Conservation (phyloP, 768 basidiomycete genomes). For the Rhizopogon salebrosus region DNA sequence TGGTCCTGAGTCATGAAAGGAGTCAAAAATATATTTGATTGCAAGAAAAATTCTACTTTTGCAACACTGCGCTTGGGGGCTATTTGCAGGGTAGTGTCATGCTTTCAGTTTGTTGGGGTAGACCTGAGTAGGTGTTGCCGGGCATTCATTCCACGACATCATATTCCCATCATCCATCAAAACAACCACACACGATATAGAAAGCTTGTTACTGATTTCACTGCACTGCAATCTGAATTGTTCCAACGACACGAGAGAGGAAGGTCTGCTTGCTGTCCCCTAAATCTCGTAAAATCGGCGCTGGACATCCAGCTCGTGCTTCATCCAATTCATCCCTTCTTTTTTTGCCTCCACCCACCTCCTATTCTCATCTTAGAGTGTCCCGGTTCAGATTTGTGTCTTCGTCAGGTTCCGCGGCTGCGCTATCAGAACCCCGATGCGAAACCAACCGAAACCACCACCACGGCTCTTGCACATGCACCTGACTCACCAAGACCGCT, state of each 20-base stretch:
- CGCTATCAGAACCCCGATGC: too few relatives aligned
- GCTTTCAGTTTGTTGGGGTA: not conserved
- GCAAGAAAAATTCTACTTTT: not conserved
- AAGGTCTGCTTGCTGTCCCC: too few relatives aligned
- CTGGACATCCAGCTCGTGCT: too few relatives aligned
- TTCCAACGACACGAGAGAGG: not conserved
- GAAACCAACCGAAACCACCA: too few relatives aligned
- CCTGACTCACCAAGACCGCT: too few relatives aligned
- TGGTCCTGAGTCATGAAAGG: conserved; percentile 47
- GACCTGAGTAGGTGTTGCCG: not conserved
- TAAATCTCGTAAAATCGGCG: too few relatives aligned
- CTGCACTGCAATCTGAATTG: not conserved
- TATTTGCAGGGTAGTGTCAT: not conserved
- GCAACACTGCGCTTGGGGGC: not conserved
- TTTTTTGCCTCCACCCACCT: too few relatives aligned
- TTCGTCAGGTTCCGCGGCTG: too few relatives aligned
- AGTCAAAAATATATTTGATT: not conserved
- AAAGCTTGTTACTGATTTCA: not conserved
- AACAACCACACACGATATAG: not conserved
- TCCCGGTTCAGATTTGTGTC: too few relatives aligned
- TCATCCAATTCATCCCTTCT: too few relatives aligned
- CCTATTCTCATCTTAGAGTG: too few relatives aligned
- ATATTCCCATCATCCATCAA: not conserved
- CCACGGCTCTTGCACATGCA: too few relatives aligned
- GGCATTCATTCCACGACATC: not conserved